Percentiles rank a stretch among this genome's conserved stretches.
Evolutionary conservation across 306 rosid genomes (phyloP).

Genomic region (Casuarina equisetifolia): DNA sequence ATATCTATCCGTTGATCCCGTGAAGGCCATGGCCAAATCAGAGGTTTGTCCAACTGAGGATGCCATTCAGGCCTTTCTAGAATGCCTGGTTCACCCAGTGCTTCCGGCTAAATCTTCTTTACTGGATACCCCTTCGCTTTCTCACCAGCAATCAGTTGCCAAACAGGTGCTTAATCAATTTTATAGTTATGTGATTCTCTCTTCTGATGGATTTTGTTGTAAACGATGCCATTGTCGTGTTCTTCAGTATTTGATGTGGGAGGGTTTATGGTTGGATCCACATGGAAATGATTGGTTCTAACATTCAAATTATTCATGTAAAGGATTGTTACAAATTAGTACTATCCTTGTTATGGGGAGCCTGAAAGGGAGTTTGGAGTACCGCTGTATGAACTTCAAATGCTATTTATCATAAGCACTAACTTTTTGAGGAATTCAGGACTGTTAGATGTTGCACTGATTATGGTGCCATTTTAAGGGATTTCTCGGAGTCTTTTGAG

Average conservation of each 20-base stretch:
- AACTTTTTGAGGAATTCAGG: not conserved
- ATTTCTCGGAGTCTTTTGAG: no score
- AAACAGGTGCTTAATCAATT: slow-evolving; percentile 52
- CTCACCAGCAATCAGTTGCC: slow-evolving; percentile 53
- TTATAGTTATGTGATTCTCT: slow-evolving; percentile 1
- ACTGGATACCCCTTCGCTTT: slow-evolving; percentile 40
- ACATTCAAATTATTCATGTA: no score
- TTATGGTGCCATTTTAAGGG: not conserved
- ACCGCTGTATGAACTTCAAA: no score
- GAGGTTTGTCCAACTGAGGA: slow-evolving; percentile 70
- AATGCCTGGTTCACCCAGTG: slow-evolving; percentile 58
- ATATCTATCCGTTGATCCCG: not conserved
- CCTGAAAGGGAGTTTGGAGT: no score
- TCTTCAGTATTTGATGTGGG: not conserved
- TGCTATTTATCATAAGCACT: no score
- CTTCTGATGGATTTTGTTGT: not conserved
- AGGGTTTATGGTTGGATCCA: no score
- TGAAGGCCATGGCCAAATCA: slow-evolving; percentile 39
- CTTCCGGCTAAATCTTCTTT: slow-evolving; percentile 56
- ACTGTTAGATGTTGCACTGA: not conserved
- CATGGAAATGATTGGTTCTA: no score
- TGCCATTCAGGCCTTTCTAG: slow-evolving; percentile 56
- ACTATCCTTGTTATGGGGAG: no score
- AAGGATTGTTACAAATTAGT: no score
- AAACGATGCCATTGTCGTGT: not conserved